phyloP scores from a whole-genome alignment of 116 monocot genomes.

The Phalaenopsis hybrid region DNA sequence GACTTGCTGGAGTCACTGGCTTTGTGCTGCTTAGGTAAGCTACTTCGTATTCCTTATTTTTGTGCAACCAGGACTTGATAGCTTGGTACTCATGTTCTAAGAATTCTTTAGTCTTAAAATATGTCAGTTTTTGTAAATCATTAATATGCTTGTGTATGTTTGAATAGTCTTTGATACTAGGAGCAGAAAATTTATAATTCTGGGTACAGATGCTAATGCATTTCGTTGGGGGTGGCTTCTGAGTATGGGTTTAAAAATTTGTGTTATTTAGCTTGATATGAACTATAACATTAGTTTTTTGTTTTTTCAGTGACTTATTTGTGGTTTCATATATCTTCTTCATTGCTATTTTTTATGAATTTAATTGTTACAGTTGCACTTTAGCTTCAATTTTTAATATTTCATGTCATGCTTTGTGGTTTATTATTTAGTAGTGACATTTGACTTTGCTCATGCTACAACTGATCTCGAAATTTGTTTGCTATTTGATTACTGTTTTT shows the following conservation, averaged over 20 bases:
- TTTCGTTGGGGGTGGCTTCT: not conserved
- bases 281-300: not conserved
- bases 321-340: not conserved
- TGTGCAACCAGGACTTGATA: not conserved
- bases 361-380: not conserved
- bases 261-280: not conserved
- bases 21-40: slow-evolving; percentile 63
- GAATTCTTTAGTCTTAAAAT: too few species aligned
- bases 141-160: too few species aligned
- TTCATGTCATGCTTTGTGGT: not conserved
- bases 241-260: not conserved
- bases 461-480: not conserved
- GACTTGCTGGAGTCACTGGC: slow-evolving; percentile 51
- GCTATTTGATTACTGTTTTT: not conserved
- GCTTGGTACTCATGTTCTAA: too few species aligned
- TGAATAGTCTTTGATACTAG: too few species aligned
- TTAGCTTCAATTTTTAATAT: not conserved
- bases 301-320: not conserved
- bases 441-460: not conserved
- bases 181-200: too few species aligned
- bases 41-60: not conserved
- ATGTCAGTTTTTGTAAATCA: too few species aligned
- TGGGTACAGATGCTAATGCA: too few species aligned
- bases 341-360: not conserved
- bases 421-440: not conserved